Conservation (phyloP, 164 flowering plant species). For the Magnolia officinalis region DNA sequence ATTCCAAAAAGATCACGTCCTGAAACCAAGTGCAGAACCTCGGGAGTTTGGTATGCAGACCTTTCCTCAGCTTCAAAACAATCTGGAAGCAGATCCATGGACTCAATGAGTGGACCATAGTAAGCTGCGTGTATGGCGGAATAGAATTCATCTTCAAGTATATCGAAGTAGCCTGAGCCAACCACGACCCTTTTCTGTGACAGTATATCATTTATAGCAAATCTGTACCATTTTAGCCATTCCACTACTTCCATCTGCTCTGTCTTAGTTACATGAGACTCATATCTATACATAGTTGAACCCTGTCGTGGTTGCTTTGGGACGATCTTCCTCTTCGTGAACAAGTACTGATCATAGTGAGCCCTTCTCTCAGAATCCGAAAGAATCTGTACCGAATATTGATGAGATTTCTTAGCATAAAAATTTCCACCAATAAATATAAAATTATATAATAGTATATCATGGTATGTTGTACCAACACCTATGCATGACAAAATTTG, state of each 20-base stretch:
- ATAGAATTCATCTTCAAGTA: conserved; percentile 74
- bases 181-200: conserved; percentile 49
- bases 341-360: conserved; percentile 64
- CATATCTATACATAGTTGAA: conserved; percentile 34
- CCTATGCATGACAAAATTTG: neutral
- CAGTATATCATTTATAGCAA: conserved; percentile 64
- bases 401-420: neutral
- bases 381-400: conserved; percentile 62
- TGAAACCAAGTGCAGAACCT: conserved; percentile 90
- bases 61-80: conserved; percentile 97
- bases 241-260: conserved; percentile 86
- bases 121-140: conserved; percentile 75
- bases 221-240: conserved; percentile 84
- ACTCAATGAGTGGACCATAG: conserved; percentile 74
- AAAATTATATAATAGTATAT: no score
- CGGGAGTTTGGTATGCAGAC: conserved; percentile 62
- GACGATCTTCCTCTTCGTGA: conserved; percentile 44
- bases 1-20: conserved; percentile 89
- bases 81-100: conserved; percentile 83
- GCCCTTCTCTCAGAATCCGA: conserved; percentile 78
- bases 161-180: conserved; percentile 78
- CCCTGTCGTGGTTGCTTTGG: conserved; percentile 30
- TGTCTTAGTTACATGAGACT: conserved; percentile 25
- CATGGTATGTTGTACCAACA: neutral
- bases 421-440: neutral